Percentiles rank a stretch among this genome's conserved stretches.
phyloP scores from a whole-genome alignment of 2,329 filamentous ascomycete genomes.

The Cladophialophora carrionii region DNA sequence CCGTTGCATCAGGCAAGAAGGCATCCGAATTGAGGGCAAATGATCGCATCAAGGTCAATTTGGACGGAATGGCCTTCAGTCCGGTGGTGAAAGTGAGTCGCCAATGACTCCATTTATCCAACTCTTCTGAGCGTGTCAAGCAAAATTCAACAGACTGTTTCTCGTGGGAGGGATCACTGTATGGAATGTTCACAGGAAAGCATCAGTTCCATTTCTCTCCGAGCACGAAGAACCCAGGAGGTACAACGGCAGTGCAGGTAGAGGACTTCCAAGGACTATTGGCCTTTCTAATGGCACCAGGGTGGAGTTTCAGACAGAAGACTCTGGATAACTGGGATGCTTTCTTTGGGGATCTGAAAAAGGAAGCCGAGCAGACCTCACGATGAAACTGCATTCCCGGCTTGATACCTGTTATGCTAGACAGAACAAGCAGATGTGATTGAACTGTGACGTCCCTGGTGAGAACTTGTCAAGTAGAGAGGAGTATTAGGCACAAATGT shows the following conservation, averaged over 20 bases:
- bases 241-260: neutral
- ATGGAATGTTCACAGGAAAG: neutral
- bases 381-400: neutral
- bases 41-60: conserved; percentile 5
- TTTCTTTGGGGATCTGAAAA: conserved; percentile 10
- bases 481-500: neutral
- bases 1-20: neutral
- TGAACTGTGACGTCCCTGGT: neutral
- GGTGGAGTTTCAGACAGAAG: conserved; percentile 6
- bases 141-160: conserved; percentile 5
- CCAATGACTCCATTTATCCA: neutral
- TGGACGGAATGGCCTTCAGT: conserved; percentile 1
- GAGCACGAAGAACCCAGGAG: conserved; percentile 11
- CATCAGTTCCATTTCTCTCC: conserved; percentile 2
- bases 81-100: conserved; percentile 1
- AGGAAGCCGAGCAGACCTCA: conserved; percentile 6
- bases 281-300: conserved; percentile 3
- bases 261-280: conserved; percentile 6
- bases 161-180: neutral
- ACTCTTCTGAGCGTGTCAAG: neutral
- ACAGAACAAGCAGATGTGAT: neutral
- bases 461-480: neutral
- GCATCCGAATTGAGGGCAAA: conserved; percentile 3
- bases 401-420: neutral
- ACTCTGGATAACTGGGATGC: conserved; percentile 6